Evolutionary conservation across 768 basidiomycete genomes (phyloP).

Genomic region (Leccinellum luteum): DNA sequence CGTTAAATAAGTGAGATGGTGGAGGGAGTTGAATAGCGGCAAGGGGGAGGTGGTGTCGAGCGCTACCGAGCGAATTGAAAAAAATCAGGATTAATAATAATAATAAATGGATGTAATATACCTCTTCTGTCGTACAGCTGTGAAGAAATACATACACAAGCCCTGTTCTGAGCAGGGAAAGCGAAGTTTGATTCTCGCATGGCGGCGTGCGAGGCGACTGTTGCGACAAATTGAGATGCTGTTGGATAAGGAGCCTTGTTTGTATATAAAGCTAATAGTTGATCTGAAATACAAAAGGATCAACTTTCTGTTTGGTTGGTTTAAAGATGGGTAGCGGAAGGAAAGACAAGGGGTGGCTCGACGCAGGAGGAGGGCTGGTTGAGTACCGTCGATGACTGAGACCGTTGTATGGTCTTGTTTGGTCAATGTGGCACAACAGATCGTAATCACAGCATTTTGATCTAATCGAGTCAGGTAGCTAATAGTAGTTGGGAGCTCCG

Average conservation of each 20-base stretch:
- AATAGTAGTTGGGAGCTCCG: too few species aligned
- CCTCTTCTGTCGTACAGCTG: conserved; percentile 95
- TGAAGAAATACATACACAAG: conserved; percentile 90
- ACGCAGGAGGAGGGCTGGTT: conserved; percentile 24
- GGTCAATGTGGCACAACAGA: conserved; percentile 24
- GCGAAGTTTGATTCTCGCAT: conserved; percentile 97
- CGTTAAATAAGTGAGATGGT: conserved; percentile 93
- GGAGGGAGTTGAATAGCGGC: conserved; percentile 89
- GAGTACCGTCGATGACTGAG: conserved; percentile 33
- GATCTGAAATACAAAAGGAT: background rate
- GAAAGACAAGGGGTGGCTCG: conserved; percentile 15
- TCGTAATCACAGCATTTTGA: too few species aligned
- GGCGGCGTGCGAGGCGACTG: conserved; percentile 20
- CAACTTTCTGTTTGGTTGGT: background rate
- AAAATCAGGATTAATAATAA: conserved; percentile 9
- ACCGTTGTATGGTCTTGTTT: conserved; percentile 29
- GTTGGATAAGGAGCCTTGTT: conserved; percentile 7
- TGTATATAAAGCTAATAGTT: background rate
- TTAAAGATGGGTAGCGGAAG: conserved; percentile 3
- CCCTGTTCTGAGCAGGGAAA: conserved; percentile 92
- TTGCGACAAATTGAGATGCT: conserved; percentile 20
- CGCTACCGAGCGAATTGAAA: conserved; percentile 30
- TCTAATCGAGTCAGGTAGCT: too few species aligned
- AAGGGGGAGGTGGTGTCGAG: conserved; percentile 56
- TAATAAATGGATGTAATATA: conserved; percentile 36